Percentiles rank a stretch among this genome's conserved stretches.
Conservation (phyloP, 1,139 yeast genomes). For the Saccharomyces hybrid region DNA sequence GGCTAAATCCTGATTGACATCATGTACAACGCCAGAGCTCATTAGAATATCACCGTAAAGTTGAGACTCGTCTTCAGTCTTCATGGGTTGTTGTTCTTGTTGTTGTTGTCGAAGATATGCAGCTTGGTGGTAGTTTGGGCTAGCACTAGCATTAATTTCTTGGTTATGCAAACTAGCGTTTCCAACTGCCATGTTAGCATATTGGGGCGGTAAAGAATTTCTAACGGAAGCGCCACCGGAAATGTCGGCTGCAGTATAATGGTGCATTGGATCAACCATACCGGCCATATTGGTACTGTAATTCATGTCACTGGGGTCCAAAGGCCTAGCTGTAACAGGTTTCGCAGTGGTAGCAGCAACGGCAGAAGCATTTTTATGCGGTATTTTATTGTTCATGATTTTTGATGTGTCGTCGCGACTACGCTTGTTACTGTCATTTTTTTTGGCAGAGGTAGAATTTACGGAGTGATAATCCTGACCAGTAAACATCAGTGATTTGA, state of each 20-base stretch:
- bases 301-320: neutral
- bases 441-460: neutral
- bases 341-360: neutral
- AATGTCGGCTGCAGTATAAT: neutral
- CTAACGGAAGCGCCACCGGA: neutral
- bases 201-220: neutral
- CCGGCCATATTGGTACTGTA: neutral
- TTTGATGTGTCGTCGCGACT: neutral
- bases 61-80: neutral
- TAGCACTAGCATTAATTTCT: neutral
- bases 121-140: neutral
- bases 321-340: neutral
- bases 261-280: neutral
- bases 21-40: neutral
- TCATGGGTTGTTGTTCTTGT: neutral
- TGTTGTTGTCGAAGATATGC: neutral
- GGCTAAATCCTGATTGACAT: neutral
- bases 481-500: neutral
- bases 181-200: neutral
- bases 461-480: neutral
- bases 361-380: neutral
- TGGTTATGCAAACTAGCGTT: neutral
- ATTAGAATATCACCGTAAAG: neutral
- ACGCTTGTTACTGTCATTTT: constrained; percentile 2
- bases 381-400: neutral